These are phyloP conservation scores for Theileria orientalis DNA, from an alignment of 169 alveolate genomes.

Conservation along the genomic window DNA sequence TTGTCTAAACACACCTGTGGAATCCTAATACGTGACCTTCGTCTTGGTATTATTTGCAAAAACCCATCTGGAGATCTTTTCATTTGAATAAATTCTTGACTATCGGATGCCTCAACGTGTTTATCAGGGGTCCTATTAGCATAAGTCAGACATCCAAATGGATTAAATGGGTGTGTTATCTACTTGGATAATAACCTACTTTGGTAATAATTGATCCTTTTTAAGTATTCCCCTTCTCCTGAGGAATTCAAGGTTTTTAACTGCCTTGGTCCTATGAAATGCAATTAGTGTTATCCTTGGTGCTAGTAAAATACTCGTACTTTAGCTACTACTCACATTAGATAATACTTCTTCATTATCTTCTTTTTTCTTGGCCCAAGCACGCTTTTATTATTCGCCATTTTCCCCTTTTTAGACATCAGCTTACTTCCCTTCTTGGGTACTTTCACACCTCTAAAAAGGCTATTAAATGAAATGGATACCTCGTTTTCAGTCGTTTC, in stretches of 20 bases:
- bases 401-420: slow-evolving; percentile 32
- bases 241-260: slow-evolving; percentile 51
- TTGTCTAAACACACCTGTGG: too few species aligned
- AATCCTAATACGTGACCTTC: slow-evolving; percentile 45
- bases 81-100: slow-evolving; percentile 64
- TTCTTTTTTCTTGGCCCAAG: slow-evolving; percentile 53
- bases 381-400: slow-evolving; percentile 40
- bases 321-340: too few species aligned
- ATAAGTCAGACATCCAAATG: too few species aligned
- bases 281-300: not conserved
- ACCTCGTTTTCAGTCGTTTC: not conserved
- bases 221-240: slow-evolving; percentile 45
- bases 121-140: slow-evolving; percentile 65
- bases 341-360: slow-evolving; percentile 49
- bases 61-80: slow-evolving; percentile 65
- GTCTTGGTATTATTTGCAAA: slow-evolving; percentile 52
- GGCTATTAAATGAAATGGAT: not conserved
- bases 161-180: not conserved
- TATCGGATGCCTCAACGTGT: slow-evolving; percentile 50
- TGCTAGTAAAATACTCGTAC: too few species aligned
- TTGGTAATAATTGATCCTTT: slow-evolving; percentile 47
- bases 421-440: not conserved
- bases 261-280: slow-evolving; percentile 48
- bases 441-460: not conserved
- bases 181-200: slow-evolving; percentile 2